These are phyloP conservation scores for Cymodocea nodosa DNA, from an alignment of 116 monocot species.

Conservation along the genomic window DNA sequence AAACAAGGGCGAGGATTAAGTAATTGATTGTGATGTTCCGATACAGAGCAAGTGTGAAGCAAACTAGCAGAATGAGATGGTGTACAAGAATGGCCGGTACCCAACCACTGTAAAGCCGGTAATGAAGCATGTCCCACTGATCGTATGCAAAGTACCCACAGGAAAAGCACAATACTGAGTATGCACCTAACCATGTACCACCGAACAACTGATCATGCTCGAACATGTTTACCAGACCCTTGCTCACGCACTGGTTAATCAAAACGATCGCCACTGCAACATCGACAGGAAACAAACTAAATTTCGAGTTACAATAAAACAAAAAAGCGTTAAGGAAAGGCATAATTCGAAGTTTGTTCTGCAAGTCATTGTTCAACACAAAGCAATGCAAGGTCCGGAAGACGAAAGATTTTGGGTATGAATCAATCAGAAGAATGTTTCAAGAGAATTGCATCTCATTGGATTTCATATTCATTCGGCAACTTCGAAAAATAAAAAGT, in stretches of 20 bases:
- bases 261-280: conserved; percentile 65
- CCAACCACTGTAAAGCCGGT: conserved; percentile 73
- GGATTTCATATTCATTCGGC: too few relatives aligned
- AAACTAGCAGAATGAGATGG: conserved; percentile 78
- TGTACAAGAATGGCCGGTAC: conserved; percentile 83
- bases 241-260: conserved; percentile 38
- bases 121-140: conserved; percentile 84
- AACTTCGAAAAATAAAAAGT: too few relatives aligned
- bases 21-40: conserved; percentile 86
- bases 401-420: too few relatives aligned
- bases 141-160: conserved; percentile 99
- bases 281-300: too few relatives aligned
- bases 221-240: conserved; percentile 42
- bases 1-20: conserved; percentile 82
- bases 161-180: conserved; percentile 79
- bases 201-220: conserved; percentile 63
- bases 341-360: too few relatives aligned
- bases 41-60: conserved; percentile 87
- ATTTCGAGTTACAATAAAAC: too few relatives aligned
- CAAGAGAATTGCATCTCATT: too few relatives aligned
- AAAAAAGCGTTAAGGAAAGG: too few relatives aligned
- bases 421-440: too few relatives aligned
- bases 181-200: conserved; percentile 74
- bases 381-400: too few relatives aligned
- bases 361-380: too few relatives aligned